Conservation (phyloP, 1,284 basidiomycete genomes). For the Flammula alnicola region DNA sequence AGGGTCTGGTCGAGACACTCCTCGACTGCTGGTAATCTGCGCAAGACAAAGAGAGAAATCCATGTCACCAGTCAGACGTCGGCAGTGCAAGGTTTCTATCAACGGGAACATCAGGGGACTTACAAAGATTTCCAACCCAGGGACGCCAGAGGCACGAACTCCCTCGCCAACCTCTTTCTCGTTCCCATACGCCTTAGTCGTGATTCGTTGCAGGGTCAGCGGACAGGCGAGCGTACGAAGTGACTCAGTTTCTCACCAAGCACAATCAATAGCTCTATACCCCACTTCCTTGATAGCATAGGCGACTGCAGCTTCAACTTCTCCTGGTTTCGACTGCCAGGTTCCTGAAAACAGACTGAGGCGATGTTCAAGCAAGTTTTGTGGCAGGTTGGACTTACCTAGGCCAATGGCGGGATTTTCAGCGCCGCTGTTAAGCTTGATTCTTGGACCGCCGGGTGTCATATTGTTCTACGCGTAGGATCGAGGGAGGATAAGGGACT, state of each 20-base stretch:
- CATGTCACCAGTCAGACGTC: constrained; percentile 3
- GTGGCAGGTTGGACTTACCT: too few relatives aligned
- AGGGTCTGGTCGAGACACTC: constrained; percentile 75
- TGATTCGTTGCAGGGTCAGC: constrained; percentile 24
- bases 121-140: constrained; percentile 83
- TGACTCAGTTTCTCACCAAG: constrained; percentile 53
- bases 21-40: constrained; percentile 78
- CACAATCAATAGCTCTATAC: constrained; percentile 83
- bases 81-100: too few relatives aligned
- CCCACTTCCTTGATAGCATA: constrained; percentile 75
- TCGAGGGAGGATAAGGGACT: constrained; percentile 20
- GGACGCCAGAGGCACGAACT: constrained; percentile 77
- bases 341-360: constrained; percentile 59
- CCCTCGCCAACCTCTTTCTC: constrained; percentile 88
- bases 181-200: constrained; percentile 64
- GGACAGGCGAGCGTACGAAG: constrained; percentile 4
- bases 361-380: too few relatives aligned
- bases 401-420: constrained; percentile 76
- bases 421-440: constrained; percentile 72
- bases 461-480: constrained; percentile 14
- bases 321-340: constrained; percentile 78
- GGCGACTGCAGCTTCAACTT: constrained; percentile 71
- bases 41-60: constrained; percentile 6
- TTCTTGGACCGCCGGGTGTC: constrained; percentile 41
- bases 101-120: constrained; percentile 34